Evolutionary conservation across 2,329 filamentous ascomycete species (phyloP).

Genomic region (Ophiosphaerella herpotricha): DNA sequence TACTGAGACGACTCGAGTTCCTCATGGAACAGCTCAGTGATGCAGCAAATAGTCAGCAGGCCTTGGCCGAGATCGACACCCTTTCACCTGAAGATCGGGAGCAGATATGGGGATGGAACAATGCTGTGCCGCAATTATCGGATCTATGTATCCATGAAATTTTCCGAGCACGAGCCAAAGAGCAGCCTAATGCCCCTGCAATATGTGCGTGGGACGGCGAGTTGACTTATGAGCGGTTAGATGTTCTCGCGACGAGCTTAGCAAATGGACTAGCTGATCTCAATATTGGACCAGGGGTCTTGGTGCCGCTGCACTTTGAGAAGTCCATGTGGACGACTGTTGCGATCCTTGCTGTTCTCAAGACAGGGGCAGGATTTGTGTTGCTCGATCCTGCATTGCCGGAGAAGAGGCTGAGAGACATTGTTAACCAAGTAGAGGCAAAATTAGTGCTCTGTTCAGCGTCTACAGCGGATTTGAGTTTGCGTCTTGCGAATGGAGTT

Average conservation of each 20-base stretch:
- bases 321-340: slow-evolving; percentile 29
- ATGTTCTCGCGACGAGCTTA: slow-evolving; percentile 4
- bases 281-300: slow-evolving; percentile 1
- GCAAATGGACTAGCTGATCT: slow-evolving; percentile 6
- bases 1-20: slow-evolving; percentile 16
- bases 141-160: slow-evolving; percentile 19
- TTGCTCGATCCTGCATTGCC: not conserved
- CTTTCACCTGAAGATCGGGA: slow-evolving; percentile 7
- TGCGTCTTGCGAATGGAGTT: too few species aligned
- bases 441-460: too few species aligned
- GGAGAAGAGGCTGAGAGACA: too few species aligned
- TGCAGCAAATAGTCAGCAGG: slow-evolving; percentile 5
- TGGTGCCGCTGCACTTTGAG: slow-evolving; percentile 14
- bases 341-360: slow-evolving; percentile 47
- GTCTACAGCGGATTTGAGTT: too few species aligned
- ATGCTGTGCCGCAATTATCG: slow-evolving; percentile 8
- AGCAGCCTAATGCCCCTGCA: slow-evolving; percentile 9
- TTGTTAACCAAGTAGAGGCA: too few species aligned
- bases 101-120: slow-evolving; percentile 19
- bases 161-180: slow-evolving; percentile 14
- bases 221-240: slow-evolving; percentile 18
- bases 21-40: slow-evolving; percentile 16
- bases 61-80: slow-evolving; percentile 11
- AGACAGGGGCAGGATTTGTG: slow-evolving; percentile 49
- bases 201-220: slow-evolving; percentile 10